These are phyloP conservation scores for Eucommia ulmoides DNA, from an alignment of 257 asterid genomes.

Conservation along the genomic window DNA sequence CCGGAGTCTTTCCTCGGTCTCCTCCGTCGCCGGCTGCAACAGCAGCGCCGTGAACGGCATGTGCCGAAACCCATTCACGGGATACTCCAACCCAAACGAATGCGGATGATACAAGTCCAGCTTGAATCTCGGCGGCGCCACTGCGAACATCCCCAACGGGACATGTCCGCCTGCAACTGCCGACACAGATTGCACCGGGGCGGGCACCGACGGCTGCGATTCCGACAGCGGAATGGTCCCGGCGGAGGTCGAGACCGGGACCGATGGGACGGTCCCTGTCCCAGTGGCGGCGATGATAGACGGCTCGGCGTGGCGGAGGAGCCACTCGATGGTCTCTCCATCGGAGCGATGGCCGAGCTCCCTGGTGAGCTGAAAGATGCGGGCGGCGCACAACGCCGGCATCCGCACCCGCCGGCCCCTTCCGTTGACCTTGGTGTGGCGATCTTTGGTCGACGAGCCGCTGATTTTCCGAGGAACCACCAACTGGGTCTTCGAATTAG, in stretches of 20 bases:
- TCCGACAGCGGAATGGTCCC: conserved; percentile 5
- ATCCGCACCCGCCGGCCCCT: conserved; percentile 80
- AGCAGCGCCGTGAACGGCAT: conserved; percentile 68
- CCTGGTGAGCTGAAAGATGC: conserved; percentile 67
- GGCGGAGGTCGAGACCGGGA: conserved; percentile 20
- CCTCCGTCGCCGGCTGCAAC: conserved; percentile 42
- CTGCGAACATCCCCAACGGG: conserved; percentile 3
- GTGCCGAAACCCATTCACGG: conserved; percentile 23
- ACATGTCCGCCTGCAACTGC: neutral
- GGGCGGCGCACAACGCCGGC: conserved; percentile 73
- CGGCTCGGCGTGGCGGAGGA: conserved; percentile 57
- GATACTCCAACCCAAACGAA: conserved; percentile 23
- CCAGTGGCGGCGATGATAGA: conserved; percentile 63
- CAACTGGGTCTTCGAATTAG: neutral
- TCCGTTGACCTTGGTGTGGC: conserved; percentile 84
- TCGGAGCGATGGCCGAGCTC: conserved; percentile 71
- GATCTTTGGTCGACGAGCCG: conserved; percentile 27
- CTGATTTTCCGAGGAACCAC: neutral
- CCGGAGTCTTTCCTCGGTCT: conserved; percentile 12
- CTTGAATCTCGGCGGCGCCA: conserved; percentile 26
- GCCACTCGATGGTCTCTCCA: conserved; percentile 88
- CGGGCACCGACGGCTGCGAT: conserved; percentile 14
- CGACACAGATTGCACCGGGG: conserved; percentile 5
- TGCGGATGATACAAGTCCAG: conserved; percentile 37
- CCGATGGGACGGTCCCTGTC: conserved; percentile 41